Evolutionary conservation across 1,284 basidiomycete genomes (phyloP), one percentile per base, ranked within the genome.

Genomic region (Cerrena zonata): DNA sequence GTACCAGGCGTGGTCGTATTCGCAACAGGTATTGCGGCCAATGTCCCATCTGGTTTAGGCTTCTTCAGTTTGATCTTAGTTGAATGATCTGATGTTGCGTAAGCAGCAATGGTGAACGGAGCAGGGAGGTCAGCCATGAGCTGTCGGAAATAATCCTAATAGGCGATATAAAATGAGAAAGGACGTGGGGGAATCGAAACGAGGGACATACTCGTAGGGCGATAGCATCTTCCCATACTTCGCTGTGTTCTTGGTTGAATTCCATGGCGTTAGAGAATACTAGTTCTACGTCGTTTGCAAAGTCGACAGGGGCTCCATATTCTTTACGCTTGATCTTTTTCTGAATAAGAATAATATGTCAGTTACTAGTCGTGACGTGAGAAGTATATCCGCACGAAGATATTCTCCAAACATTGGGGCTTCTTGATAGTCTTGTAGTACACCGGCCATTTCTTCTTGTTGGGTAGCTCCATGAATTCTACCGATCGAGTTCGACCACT

Each of bases 261-360:
- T 77, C 69, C 65, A 91, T 76, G 2, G 94, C 94, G 65, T 97
- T 97, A n/a, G 82, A 79, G 69, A 94, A 95, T 43, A 96, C 87
- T 40, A 92, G 79, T 61, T 94, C 91, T 5, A 94, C 85, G 57
- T 96, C 94, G 25, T 80, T 79, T 47, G 87, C 86, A 62, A 94
- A 93, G 36, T 89, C 84, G 3, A 78, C 72, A 1, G 82, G 70
- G 1, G 75, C 75, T 25, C 62, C 57, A 58, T 91, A 91, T 57
- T 86, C 84, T 63, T 89, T 89, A 49, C 78, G 78, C 61, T 89
- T 88, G 56, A 91, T 70, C 43, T 75, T 78, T 80, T 84, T 88
- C 88, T 91, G 44, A 34, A 15, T 34, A 15, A 7, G 15, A 49
- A 37, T 2, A 21, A 51, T 25, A 40, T 18, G 27, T 39, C 27